Base-by-base conservation (phyloP, 768 basidiomycete species). In the Leccinellum rugosiceps region DNA sequence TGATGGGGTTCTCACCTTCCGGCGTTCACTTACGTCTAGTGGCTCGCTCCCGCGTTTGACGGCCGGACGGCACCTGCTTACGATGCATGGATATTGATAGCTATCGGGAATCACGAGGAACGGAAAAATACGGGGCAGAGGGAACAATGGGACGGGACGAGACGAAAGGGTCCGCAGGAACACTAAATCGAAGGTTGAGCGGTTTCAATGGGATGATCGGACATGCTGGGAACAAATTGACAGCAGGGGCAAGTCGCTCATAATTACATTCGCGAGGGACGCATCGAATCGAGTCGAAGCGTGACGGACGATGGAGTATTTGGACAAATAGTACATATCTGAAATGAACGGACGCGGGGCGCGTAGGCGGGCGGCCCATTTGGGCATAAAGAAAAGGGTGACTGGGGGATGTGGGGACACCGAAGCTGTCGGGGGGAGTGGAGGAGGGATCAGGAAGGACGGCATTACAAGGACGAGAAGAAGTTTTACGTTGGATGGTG, bases 11-110 rank as follows among this genome's bases (percentile, higher is more conserved):
- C 59, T 63, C 60, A 61, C 57, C 56, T 65, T 60, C 64, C 59
- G 64, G 53, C 46, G 63, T 57, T 66, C 65, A 67, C 62, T 71
- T 71, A 71, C 69, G 70, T 71, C 59, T 58, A 41, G 61, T 65
- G 58, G 60, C 65, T 71, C 70, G 70, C 70, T 73, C 61, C 70
- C 70, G 70, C 62, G 63, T 59, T 62, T 30, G 58, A 64, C 59
- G 61, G 64, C 57, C 57, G 61, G 53, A 60, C 19, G 61, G 34
- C 21, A 56, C 19, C 47, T 53, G 51, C 56, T 65, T 61, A 57
- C 53, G 47, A 58, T n/a, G 45, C 21, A 46, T 49, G 53, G 53
- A 52, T 60, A 65, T 59, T 59, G 70, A 67, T 63, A 61, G 57
- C 52, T 17, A 59, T 55, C 54, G 58, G 58, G 56, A 57, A 63